These are phyloP conservation scores for Diaporthe sp. DNA, from an alignment of 2,329 filamentous ascomycete species.

Conservation along the genomic window DNA sequence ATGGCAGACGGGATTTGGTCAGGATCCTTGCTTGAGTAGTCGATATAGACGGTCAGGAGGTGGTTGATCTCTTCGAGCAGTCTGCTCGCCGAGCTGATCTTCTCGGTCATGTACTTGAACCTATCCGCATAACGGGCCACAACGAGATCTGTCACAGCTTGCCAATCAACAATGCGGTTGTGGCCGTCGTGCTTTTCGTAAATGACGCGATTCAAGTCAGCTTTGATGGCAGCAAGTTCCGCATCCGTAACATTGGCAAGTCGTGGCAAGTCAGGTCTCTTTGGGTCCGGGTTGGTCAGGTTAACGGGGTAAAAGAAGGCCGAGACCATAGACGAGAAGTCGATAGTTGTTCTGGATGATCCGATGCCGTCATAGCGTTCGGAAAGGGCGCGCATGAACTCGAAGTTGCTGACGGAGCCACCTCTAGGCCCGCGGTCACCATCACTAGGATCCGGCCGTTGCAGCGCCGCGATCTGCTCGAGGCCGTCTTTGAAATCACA, in stretches of 20 bases:
- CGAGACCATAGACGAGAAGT: slow-evolving; percentile 66
- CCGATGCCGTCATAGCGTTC: slow-evolving; percentile 63
- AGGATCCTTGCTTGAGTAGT: slow-evolving; percentile 53
- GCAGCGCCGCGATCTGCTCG: slow-evolving; percentile 51
- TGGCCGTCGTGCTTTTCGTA: slow-evolving; percentile 50
- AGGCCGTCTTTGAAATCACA: slow-evolving; percentile 70
- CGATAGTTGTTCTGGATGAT: slow-evolving; percentile 56
- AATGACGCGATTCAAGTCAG: slow-evolving; percentile 46
- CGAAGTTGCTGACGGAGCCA: slow-evolving; percentile 50
- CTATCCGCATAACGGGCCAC: slow-evolving; percentile 72
- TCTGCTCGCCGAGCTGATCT: slow-evolving; percentile 45
- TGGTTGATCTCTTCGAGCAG: slow-evolving; percentile 55
- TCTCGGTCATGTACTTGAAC: slow-evolving; percentile 58
- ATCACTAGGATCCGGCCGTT: slow-evolving; percentile 44
- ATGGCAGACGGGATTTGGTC: slow-evolving; percentile 54
- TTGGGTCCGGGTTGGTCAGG: slow-evolving; percentile 57
- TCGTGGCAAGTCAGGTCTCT: slow-evolving; percentile 46
- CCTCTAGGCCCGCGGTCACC: slow-evolving; percentile 38
- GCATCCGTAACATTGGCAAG: slow-evolving; percentile 42
- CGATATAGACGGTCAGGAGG: slow-evolving; percentile 59
- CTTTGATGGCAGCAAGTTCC: slow-evolving; percentile 49
- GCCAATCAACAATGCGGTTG: slow-evolving; percentile 69
- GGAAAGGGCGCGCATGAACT: slow-evolving; percentile 57
- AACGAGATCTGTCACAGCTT: slow-evolving; percentile 75
- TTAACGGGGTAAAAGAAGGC: slow-evolving; percentile 66